phyloP scores from a whole-genome alignment of 2,329 filamentous ascomycete genomes.

The Xylaria sp. region DNA sequence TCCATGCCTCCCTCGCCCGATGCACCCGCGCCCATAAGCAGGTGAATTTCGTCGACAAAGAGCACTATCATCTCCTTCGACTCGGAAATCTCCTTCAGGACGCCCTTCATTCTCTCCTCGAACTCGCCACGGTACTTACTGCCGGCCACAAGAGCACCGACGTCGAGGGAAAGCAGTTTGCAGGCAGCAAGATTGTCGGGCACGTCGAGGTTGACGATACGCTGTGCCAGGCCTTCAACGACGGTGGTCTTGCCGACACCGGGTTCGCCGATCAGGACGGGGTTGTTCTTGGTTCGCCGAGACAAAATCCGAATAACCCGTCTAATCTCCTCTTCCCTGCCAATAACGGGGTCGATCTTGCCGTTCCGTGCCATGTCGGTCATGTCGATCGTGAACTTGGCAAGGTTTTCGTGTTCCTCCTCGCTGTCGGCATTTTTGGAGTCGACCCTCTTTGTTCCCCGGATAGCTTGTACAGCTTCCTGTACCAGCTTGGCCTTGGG shows the following conservation, averaged over 20 bases:
- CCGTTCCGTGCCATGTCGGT: conserved; percentile 94
- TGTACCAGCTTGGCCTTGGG: conserved; percentile 90
- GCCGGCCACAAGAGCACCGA: conserved; percentile 91
- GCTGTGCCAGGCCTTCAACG: conserved; percentile 90
- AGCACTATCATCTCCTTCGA: conserved; percentile 96
- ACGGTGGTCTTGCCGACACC: conserved; percentile 99
- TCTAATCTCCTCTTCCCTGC: conserved; percentile 92
- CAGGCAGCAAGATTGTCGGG: conserved; percentile 93
- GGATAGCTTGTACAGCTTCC: conserved; percentile 86
- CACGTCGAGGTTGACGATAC: conserved; percentile 95
- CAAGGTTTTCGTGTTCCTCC: conserved; percentile 89
- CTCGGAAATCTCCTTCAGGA: conserved; percentile 93
- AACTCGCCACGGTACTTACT: conserved; percentile 99
- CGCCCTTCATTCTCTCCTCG: conserved; percentile 98
- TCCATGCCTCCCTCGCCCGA: conserved; percentile 98
- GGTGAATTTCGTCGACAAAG: conserved; percentile 98
- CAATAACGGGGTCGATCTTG: conserved; percentile 97
- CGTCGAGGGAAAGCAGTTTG: conserved; percentile 91
- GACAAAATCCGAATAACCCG: conserved; percentile 90
- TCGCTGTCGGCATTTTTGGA: conserved; percentile 95
- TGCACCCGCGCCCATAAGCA: conserved; percentile 95
- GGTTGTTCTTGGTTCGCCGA: conserved; percentile 96
- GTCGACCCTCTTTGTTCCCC: conserved; percentile 90
- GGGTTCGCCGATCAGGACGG: conserved; percentile 94
- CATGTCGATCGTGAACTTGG: conserved; percentile 99